Conservation (phyloP, 2,329 filamentous ascomycete genomes). For the Fusarium bactridioides region DNA sequence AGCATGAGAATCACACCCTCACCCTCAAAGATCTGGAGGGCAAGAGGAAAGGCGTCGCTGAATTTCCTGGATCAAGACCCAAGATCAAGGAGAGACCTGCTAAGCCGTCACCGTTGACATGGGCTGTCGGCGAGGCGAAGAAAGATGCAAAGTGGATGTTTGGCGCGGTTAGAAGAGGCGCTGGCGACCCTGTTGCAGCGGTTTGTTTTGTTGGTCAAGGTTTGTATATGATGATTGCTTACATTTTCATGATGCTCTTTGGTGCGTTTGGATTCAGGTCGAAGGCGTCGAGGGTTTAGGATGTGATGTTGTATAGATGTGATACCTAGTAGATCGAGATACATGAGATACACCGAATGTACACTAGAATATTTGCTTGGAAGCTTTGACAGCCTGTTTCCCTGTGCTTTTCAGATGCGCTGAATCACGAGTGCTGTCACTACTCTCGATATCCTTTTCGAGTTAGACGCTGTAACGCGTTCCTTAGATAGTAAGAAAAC, state of each 20-base stretch:
- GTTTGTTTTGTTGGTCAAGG: constrained; percentile 7
- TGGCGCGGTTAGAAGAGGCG: constrained; percentile 20
- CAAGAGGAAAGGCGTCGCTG: constrained; percentile 36
- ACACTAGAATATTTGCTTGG: not conserved
- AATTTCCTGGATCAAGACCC: constrained; percentile 40
- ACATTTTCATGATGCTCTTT: constrained; percentile 7
- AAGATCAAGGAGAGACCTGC: constrained; percentile 30
- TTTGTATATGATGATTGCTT: constrained; percentile 18
- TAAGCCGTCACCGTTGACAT: constrained; percentile 35
- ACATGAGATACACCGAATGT: not conserved
- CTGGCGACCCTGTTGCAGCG: constrained; percentile 24
- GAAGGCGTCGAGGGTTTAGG: not conserved
- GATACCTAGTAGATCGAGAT: not conserved
- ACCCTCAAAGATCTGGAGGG: constrained; percentile 36
- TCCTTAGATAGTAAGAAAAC: not conserved
- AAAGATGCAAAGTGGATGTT: constrained; percentile 32
- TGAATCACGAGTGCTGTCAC: too few species aligned
- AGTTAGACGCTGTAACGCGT: too few species aligned
- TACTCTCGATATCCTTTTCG: not conserved
- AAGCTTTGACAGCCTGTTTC: too few species aligned
- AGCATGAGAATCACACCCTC: constrained; percentile 43
- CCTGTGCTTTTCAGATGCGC: not conserved
- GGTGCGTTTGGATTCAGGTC: constrained; percentile 2
- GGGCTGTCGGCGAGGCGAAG: constrained; percentile 31
- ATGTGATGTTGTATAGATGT: not conserved